A percentile compares a stretch with the other conserved stretches of the same genome.
These are phyloP conservation scores for Pelargonium myrrhifolium DNA, from an alignment of 441 rosid genomes.

Conservation along the genomic window DNA sequence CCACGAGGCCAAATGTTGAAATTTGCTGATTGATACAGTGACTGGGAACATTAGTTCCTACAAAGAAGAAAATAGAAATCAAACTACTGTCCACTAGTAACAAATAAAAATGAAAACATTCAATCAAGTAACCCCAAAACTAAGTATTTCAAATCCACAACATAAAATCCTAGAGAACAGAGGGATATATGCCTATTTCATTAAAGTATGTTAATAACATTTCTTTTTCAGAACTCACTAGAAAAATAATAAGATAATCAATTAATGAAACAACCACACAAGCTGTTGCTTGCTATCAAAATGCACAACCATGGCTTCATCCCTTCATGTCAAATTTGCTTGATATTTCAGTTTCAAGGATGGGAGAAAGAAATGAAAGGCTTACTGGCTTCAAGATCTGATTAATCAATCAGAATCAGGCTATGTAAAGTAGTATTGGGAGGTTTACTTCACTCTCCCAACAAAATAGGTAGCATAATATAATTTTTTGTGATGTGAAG, in stretches of 20 bases:
- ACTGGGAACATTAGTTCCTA: slow-evolving; percentile 72
- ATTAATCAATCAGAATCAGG: slow-evolving; percentile 10
- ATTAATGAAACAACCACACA: neutral
- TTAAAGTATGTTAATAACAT: neutral
- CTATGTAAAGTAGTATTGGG: neutral
- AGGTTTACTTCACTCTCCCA: neutral
- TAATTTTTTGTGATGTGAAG: slow-evolving; percentile 10
- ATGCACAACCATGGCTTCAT: neutral
- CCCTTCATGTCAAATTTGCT: neutral
- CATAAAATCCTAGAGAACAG: neutral
- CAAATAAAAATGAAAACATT: neutral
- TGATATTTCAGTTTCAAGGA: neutral
- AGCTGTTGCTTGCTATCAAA: neutral
- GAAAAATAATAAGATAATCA: neutral
- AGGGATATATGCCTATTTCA: neutral
- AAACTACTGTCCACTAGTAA: neutral
- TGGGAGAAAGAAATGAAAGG: slow-evolving; percentile 5
- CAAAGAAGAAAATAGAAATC: slow-evolving; percentile 13
- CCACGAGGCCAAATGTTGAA: slow-evolving; percentile 60
- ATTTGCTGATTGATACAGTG: slow-evolving; percentile 33
- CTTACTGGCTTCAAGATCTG: slow-evolving; percentile 1
- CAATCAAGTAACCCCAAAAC: neutral
- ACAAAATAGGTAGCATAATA: neutral
- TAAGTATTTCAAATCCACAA: neutral
- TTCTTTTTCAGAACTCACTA: neutral